Conservation (phyloP, 177 flowering plant species). For the Telopea speciosissima region DNA sequence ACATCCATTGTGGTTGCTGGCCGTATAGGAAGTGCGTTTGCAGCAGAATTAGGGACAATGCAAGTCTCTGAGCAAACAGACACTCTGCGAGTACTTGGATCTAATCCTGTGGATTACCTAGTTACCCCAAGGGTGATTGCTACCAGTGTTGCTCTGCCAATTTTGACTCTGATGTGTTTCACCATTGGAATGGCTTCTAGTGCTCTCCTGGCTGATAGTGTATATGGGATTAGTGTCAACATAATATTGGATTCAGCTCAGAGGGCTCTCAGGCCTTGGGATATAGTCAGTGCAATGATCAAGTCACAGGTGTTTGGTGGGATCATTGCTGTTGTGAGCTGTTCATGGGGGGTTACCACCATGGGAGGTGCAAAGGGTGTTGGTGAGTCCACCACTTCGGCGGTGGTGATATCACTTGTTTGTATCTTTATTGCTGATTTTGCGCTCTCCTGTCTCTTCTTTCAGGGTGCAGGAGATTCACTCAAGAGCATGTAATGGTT, state of each 20-base stretch:
- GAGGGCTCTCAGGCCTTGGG: slow-evolving; percentile 79
- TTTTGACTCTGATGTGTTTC: slow-evolving; percentile 78
- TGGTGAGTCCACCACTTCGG: slow-evolving; percentile 94
- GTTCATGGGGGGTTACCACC: slow-evolving; percentile 93
- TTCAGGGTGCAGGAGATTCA: slow-evolving; percentile 89
- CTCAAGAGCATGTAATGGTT: slow-evolving; percentile 39
- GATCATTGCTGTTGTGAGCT: slow-evolving; percentile 77
- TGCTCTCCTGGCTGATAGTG: slow-evolving; percentile 71
- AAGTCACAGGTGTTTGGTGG: slow-evolving; percentile 85
- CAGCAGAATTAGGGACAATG: slow-evolving; percentile 96
- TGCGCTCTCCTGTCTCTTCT: slow-evolving; percentile 71
- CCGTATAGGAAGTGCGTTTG: slow-evolving; percentile 91
- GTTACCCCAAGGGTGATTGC: slow-evolving; percentile 91
- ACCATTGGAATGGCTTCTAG: slow-evolving; percentile 82
- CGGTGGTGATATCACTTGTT: slow-evolving; percentile 88
- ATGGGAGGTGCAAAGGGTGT: slow-evolving; percentile 94
- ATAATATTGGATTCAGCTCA: slow-evolving; percentile 86
- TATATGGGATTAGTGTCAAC: slow-evolving; percentile 79
- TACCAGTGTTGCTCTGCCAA: slow-evolving; percentile 64
- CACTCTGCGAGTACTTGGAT: slow-evolving; percentile 73
- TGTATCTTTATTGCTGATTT: slow-evolving; percentile 91
- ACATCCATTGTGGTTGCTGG: slow-evolving; percentile 89
- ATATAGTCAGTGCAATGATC: slow-evolving; percentile 82
- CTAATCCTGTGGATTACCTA: slow-evolving; percentile 81
- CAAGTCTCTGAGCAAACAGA: slow-evolving; percentile 97